Evolutionary conservation across 2,329 filamentous ascomycete species (phyloP).

Genomic region (Microsporum audouinii): DNA sequence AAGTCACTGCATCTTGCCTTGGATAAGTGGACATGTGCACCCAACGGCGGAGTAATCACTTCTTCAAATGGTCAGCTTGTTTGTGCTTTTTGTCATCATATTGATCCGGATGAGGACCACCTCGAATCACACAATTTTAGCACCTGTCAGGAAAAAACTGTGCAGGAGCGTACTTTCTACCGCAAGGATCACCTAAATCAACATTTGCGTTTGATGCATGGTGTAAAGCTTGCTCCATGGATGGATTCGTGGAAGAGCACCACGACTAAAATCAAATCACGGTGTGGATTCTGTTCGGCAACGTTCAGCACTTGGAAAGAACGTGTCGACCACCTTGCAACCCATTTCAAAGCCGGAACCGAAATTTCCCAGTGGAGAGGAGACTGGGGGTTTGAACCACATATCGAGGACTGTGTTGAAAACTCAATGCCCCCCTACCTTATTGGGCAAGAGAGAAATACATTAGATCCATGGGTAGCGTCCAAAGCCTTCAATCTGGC

Average conservation of each 20-base stretch:
- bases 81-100: conserved; percentile 48
- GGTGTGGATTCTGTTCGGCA: conserved; percentile 35
- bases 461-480: conserved; percentile 24
- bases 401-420: conserved; percentile 27
- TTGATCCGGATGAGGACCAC: conserved; percentile 45
- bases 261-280: conserved; percentile 42
- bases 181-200: conserved; percentile 53
- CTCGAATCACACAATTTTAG: conserved; percentile 49
- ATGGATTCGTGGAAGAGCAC: conserved; percentile 52
- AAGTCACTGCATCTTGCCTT: conserved; percentile 47
- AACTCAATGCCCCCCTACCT: conserved; percentile 29
- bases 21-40: conserved; percentile 51
- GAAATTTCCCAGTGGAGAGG: conserved; percentile 32
- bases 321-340: conserved; percentile 31
- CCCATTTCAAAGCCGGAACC: conserved; percentile 30
- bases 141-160: conserved; percentile 49
- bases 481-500: neutral
- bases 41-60: conserved; percentile 43
- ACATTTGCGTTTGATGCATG: conserved; percentile 50
- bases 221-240: conserved; percentile 41
- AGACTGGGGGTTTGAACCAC: conserved; percentile 32
- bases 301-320: conserved; percentile 35
- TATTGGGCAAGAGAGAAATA: conserved; percentile 25
- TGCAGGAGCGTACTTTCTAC: conserved; percentile 50
- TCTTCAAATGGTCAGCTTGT: conserved; percentile 39